A percentile compares a stretch with the other conserved stretches of the same genome.
phyloP scores from a whole-genome alignment of 75 land plant species.

The Cunninghamia lanceolata region DNA sequence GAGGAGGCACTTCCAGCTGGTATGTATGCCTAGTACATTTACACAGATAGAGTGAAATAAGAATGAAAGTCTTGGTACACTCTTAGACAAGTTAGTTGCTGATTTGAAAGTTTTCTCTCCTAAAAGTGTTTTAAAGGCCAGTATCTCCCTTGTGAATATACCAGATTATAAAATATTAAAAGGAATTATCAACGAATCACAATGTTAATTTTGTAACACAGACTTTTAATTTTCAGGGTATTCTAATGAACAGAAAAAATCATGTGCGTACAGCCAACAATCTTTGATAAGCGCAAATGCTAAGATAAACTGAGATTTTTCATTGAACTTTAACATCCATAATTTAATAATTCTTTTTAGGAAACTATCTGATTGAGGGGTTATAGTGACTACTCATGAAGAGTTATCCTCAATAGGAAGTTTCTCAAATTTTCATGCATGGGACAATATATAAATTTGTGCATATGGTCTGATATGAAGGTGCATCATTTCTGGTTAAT shows the following conservation, averaged over 20 bases:
- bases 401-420: background rate
- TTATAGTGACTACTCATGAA: background rate
- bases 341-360: background rate
- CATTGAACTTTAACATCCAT: background rate
- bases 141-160: too few relatives aligned
- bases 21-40: background rate
- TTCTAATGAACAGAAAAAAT: background rate
- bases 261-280: background rate
- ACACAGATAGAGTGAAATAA: background rate
- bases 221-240: background rate
- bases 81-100: background rate
- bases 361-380: background rate
- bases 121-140: background rate
- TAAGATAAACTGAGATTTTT: background rate
- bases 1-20: constrained; percentile 2
- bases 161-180: background rate
- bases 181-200: background rate
- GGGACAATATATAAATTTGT: background rate
- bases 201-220: background rate
- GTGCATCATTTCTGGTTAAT: background rate
- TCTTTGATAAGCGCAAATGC: background rate
- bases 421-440: background rate
- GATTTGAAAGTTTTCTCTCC: background rate
- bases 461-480: background rate
- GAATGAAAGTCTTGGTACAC: background rate